phyloP scores from a whole-genome alignment of 352 stramenopile genomes.

The Pythium folliculosum region DNA sequence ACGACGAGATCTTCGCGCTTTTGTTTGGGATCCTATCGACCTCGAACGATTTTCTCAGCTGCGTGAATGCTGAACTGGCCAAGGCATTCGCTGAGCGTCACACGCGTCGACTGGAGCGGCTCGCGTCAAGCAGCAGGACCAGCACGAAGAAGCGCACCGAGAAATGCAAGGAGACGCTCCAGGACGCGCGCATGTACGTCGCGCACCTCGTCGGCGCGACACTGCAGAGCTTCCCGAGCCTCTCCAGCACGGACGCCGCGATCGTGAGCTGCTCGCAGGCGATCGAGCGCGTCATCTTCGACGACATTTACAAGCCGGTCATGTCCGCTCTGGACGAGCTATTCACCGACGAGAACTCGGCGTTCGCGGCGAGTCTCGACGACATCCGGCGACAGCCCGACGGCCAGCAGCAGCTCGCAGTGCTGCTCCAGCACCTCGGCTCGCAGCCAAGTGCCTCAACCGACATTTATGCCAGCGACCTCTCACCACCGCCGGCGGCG shows the following conservation, averaged over 20 bases:
- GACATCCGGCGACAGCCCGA: conserved; percentile 54
- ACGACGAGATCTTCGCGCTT: conserved; percentile 56
- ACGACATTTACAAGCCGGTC: conserved; percentile 63
- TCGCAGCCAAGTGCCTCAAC: not conserved
- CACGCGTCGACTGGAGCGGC: conserved; percentile 8
- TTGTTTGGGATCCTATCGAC: conserved; percentile 59
- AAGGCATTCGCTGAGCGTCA: conserved; percentile 36
- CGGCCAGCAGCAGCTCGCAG: conserved; percentile 15
- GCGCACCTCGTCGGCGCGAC: conserved; percentile 57
- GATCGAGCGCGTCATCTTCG: conserved; percentile 65
- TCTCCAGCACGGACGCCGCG: conserved; percentile 52
- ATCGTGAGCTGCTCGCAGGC: conserved; percentile 51
- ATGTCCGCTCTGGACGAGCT: conserved; percentile 52
- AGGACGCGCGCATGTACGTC: conserved; percentile 74
- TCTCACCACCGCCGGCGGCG: conserved; percentile 21
- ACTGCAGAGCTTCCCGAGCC: conserved; percentile 60
- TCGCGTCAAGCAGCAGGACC: conserved; percentile 12
- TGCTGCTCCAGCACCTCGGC: conserved; percentile 14
- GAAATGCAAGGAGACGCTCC: conserved; percentile 43
- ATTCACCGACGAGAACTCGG: conserved; percentile 45
- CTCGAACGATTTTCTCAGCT: conserved; percentile 54
- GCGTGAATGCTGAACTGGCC: conserved; percentile 61
- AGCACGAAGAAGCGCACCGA: not conserved
- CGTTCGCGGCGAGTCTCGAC: conserved; percentile 51
- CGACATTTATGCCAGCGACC: not conserved